Conservation (phyloP, 148 eudicot genomes). For the Chenopodium quinoa region DNA sequence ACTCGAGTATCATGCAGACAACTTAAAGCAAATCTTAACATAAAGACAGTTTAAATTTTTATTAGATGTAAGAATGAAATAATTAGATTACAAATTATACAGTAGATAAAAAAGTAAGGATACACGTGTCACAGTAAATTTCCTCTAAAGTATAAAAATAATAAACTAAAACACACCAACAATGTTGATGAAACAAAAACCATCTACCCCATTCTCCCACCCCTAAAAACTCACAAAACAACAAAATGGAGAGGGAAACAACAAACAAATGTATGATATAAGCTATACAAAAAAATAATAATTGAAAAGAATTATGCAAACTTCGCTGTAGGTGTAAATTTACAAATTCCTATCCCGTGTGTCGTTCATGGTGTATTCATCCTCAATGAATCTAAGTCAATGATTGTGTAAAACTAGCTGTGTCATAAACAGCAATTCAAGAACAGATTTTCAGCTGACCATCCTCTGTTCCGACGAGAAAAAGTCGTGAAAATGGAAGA, state of each 20-base stretch:
- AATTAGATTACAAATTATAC: neutral
- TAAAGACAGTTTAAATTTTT: neutral
- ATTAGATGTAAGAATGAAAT: neutral
- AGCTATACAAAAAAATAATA: no score
- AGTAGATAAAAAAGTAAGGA: neutral
- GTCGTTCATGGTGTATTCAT: neutral
- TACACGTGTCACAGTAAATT: neutral
- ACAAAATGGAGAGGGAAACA: neutral
- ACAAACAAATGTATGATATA: no score
- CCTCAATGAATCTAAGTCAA: neutral
- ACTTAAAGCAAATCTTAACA: no score
- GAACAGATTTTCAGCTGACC: slow-evolving; percentile 87
- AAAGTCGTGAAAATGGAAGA: slow-evolving; percentile 80
- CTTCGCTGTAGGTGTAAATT: neutral
- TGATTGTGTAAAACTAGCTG: neutral
- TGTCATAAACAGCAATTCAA: slow-evolving; percentile 24
- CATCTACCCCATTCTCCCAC: neutral
- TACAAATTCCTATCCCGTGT: neutral
- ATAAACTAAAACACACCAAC: neutral
- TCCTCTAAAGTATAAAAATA: neutral
- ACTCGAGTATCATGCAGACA: no score
- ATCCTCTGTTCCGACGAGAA: slow-evolving; percentile 93
- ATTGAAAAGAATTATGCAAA: no score
- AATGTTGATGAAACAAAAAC: neutral
- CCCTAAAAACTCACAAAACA: neutral